phyloP scores from a whole-genome alignment of 805 yeast genomes.

The Lachancea waltii region DNA sequence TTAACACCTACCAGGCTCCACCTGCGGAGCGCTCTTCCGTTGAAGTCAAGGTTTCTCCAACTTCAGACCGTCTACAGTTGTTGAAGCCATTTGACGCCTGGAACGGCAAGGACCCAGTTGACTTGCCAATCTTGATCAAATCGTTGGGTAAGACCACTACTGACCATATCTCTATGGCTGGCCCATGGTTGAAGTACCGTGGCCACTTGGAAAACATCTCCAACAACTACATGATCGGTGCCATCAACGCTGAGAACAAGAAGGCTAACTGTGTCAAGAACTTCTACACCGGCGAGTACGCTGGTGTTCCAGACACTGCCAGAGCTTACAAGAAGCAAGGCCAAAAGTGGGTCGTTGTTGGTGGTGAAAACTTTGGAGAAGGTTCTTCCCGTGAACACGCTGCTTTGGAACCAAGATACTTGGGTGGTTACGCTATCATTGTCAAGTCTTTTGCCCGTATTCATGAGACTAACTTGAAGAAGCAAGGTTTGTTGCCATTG shows the following conservation, averaged over 20 bases:
- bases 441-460: conserved; percentile 98
- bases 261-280: conserved; percentile 90
- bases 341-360: conserved; percentile 93
- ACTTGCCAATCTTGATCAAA: conserved; percentile 91
- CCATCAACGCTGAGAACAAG: conserved; percentile 91
- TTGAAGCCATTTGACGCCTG: conserved; percentile 92
- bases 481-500: conserved; percentile 97
- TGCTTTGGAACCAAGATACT: conserved; percentile 98
- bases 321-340: conserved; percentile 91
- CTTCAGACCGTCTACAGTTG: conserved; percentile 92
- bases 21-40: conserved; percentile 79
- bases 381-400: conserved; percentile 99
- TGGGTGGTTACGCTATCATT: conserved; percentile 96
- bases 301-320: conserved; percentile 96
- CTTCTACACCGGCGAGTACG: conserved; percentile 84
- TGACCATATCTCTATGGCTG: conserved; percentile 99
- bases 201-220: conserved; percentile 99
- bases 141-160: conserved; percentile 97
- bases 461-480: conserved; percentile 99
- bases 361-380: conserved; percentile 99
- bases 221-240: conserved; percentile 99
- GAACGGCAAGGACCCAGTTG: conserved; percentile 90
- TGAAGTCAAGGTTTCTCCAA: conserved; percentile 72
- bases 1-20: conserved; percentile 94
- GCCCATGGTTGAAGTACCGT: conserved; percentile 99